Percentiles rank a stretch among this genome's conserved stretches.
Conservation (phyloP, 169 alveolate species). For the Besnoitia besnoiti region DNA sequence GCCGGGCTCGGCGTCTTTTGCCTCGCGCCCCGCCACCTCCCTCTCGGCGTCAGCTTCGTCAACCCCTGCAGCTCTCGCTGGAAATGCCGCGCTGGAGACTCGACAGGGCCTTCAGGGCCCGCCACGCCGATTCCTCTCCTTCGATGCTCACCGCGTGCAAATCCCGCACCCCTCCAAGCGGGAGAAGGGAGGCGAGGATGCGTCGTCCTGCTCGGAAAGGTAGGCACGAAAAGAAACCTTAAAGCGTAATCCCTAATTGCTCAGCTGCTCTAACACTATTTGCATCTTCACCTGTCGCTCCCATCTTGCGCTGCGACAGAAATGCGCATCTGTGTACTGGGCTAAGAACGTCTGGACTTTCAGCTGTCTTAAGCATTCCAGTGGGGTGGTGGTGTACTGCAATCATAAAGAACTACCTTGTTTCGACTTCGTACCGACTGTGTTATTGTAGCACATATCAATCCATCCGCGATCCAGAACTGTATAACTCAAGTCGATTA, state of each 20-base stretch:
- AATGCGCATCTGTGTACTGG: too few relatives aligned
- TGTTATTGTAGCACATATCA: too few relatives aligned
- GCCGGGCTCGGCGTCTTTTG: neutral
- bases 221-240: neutral
- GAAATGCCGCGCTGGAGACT: too few relatives aligned
- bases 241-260: neutral
- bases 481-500: too few relatives aligned
- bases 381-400: too few relatives aligned
- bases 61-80: too few relatives aligned
- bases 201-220: constrained; percentile 18
- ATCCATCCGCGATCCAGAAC: too few relatives aligned
- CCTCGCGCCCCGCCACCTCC: neutral
- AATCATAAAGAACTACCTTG: too few relatives aligned
- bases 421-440: too few relatives aligned
- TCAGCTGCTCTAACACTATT: neutral
- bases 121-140: neutral
- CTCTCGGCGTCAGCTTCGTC: neutral
- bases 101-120: too few relatives aligned
- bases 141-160: neutral
- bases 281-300: neutral
- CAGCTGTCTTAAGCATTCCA: neutral
- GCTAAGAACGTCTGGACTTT: neutral
- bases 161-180: constrained; percentile 44
- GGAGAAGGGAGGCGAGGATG: constrained; percentile 43
- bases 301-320: neutral